phyloP scores from a whole-genome alignment of 495 filamentous ascomycete genomes.

The Daldinia childiae region DNA sequence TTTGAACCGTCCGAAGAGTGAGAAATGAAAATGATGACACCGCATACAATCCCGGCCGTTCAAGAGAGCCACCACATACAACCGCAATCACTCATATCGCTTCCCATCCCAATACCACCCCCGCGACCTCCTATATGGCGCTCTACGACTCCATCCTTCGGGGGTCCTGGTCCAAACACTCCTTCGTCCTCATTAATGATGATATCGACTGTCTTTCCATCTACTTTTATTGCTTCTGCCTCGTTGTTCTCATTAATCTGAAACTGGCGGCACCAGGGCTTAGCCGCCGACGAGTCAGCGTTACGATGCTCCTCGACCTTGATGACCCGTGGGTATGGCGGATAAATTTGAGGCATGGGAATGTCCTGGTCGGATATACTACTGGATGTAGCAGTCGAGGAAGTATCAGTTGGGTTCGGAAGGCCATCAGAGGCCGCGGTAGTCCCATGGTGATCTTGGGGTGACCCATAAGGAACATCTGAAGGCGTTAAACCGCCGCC shows the following conservation, averaged over 20 bases:
- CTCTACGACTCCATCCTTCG: conserved; percentile 13
- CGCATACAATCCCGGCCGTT: conserved; percentile 10
- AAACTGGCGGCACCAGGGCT: conserved; percentile 78
- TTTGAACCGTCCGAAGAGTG: background rate
- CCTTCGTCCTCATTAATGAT: conserved; percentile 66
- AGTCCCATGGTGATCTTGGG: conserved; percentile 18
- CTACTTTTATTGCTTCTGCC: conserved; percentile 51
- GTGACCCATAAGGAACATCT: conserved; percentile 10
- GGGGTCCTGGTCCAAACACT: background rate
- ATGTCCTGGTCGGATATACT: conserved; percentile 20
- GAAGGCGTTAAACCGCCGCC: conserved; percentile 17
- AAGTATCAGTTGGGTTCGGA: conserved; percentile 9
- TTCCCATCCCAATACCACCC: conserved; percentile 13
- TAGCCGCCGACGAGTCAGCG: conserved; percentile 44
- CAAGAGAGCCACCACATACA: conserved; percentile 50
- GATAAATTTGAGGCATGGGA: conserved; percentile 30
- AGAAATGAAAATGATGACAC: background rate
- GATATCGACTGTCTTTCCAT: conserved; percentile 60
- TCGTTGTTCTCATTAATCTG: conserved; percentile 62
- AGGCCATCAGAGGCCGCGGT: background rate
- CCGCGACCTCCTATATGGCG: conserved; percentile 11
- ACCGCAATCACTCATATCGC: conserved; percentile 48
- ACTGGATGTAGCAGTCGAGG: conserved; percentile 13
- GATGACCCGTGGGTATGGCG: conserved; percentile 72
- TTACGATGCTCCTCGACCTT: conserved; percentile 84